Base-by-base conservation (phyloP, 805 yeast genomes). In the Candida namnaoensis region DNA sequence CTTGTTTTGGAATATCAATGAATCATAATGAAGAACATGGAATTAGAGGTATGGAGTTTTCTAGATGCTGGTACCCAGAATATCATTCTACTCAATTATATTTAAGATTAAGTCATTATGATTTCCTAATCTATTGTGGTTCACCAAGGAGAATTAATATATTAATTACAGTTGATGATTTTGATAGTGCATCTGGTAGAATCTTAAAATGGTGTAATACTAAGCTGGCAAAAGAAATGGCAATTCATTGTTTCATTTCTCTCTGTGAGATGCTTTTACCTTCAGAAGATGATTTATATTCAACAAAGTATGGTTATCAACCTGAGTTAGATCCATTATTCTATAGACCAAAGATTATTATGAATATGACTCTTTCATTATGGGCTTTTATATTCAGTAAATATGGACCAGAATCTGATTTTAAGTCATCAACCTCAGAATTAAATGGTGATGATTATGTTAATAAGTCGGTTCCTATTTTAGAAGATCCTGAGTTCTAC, bases 61-160 rank as follows among this genome's bases (percentile, higher is more conserved):
- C 68, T 9, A 68, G 73, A 36, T 76, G 79, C 51, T 70, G 69
- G 41, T 71, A 73, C 43, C 73, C 80, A 1, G 66, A 76, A 47
- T 78, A 72, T 56, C 84, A 80, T 51, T 58, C 77, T 49, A 72
- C 79, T 4, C 82, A 78, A 50, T 72, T 78, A 12, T 69, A 72
- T 44, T 74, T 80, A 57, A 74, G 78, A 34, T 65, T 78, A 15
- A 72, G 79, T 36, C 32, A 79, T 43, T 76, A 78, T 53, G 87
- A 82, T 53, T 70, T 79, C 37, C 78, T 80, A 32, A 76, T 80
- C 3, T 77, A 65, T 53, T 78, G 83, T 11, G 88, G 88, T 0
- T 78, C 82, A 14, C 84, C 84, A 1, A 70, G 76, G 46, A 69
- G 81, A 45, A 72, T 78, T 72, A 78, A 69, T 46, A 79, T 74